Evolutionary conservation across 768 basidiomycete species (phyloP), one percentile per base, ranked within the genome.

Genomic region (Trametes elegans): DNA sequence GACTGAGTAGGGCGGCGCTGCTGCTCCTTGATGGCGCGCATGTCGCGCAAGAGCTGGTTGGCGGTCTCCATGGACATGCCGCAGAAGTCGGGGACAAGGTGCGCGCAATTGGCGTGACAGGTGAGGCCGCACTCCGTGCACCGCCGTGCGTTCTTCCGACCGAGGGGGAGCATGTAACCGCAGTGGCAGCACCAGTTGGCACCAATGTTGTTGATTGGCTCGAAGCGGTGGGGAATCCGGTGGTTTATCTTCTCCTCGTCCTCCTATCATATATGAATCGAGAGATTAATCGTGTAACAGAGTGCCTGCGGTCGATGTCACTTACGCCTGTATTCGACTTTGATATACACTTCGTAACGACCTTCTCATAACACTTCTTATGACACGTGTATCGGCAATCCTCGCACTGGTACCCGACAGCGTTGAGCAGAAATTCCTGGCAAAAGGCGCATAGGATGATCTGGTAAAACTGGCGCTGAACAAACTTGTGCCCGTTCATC

Each of bases 141-240:
- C 71, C 89, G 90, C 52, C 93, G 85, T 19, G 96, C 89, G 70
- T 98, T 96, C 78, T 98, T 98, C 61, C 95, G 86, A 47, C 96
- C 96, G 43, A 98, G 82, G 51, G 97, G 95, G 23, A 97, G 81
- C 82, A 99, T 95, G 66, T 95, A 97, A 59, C 97, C 97, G 69
- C 97, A 99, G 70, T 99, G 97, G 70, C 97, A 99, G 72, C 97
- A 99, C 97, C 97, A 99, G 66, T 96, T 98, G 16, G 97, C 92
- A 39, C 93, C 91, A 52, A 98, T 87, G 71, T 97, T 98, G 58
- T 94, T 98, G 65, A 97, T 83, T 16, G 95, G 87, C 64, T 95
- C 93, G 75, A 99, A 99, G 19, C 97, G 88, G 72, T 99, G 97
- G 49, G 97, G 97, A 64, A 99, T 98, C 48, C 97, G 90, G 73